A percentile compares a stretch with the other conserved stretches of the same genome.
phyloP scores from a whole-genome alignment of 305 asterid genomes.

The Ilex paraguariensis region DNA sequence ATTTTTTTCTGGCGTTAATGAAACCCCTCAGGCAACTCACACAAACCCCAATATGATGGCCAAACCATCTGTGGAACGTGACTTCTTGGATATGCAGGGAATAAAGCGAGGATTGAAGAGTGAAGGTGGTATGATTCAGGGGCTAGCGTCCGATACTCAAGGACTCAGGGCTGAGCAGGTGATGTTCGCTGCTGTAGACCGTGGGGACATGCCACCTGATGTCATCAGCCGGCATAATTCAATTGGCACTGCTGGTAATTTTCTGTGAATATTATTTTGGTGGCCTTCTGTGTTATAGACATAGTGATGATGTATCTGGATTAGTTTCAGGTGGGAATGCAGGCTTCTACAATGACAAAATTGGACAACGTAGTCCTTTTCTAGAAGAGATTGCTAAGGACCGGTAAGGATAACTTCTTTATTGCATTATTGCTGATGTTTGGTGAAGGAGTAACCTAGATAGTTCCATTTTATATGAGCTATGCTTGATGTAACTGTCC shows the following conservation, averaged over 20 bases:
- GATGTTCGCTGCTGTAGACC: slow-evolving; percentile 28
- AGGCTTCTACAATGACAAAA: slow-evolving; percentile 49
- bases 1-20: slow-evolving; percentile 34
- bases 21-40: slow-evolving; percentile 47
- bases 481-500: not conserved
- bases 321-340: slow-evolving; percentile 26
- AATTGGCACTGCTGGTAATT: slow-evolving; percentile 48
- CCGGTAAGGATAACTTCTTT: slow-evolving; percentile 32
- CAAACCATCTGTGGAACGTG: slow-evolving; percentile 9
- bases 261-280: slow-evolving; percentile 7
- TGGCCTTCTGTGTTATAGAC: not conserved
- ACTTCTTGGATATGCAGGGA: slow-evolving; percentile 11
- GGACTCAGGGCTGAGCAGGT: slow-evolving; percentile 39
- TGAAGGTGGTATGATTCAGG: slow-evolving; percentile 25
- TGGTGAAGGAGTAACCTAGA: not conserved
- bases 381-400: slow-evolving; percentile 55
- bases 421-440: not conserved
- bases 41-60: slow-evolving; percentile 8
- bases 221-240: slow-evolving; percentile 54
- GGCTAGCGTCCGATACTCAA: slow-evolving; percentile 41
- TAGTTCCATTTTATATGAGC: not conserved
- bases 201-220: slow-evolving; percentile 41
- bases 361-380: slow-evolving; percentile 29
- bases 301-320: not conserved
- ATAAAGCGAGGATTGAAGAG: slow-evolving; percentile 21